Conservation (phyloP, 2,329 filamentous ascomycete species). For the Stagonosporopsis tanaceti region DNA sequence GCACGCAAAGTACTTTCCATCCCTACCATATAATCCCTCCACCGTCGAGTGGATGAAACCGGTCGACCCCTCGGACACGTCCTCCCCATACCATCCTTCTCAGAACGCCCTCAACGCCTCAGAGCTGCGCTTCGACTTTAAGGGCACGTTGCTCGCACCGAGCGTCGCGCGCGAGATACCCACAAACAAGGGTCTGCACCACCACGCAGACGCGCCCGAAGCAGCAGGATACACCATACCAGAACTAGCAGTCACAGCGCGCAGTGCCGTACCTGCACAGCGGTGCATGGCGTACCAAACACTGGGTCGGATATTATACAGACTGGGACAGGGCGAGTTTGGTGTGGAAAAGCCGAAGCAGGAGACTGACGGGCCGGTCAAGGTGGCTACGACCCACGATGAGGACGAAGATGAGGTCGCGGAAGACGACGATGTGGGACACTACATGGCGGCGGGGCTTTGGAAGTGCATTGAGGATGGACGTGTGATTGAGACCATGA, state of each 20-base stretch:
- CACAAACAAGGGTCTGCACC: slow-evolving; percentile 81
- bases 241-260: slow-evolving; percentile 81
- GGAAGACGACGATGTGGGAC: slow-evolving; percentile 48
- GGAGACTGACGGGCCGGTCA: slow-evolving; percentile 58
- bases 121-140: slow-evolving; percentile 88
- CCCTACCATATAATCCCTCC: slow-evolving; percentile 85
- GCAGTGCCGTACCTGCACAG: slow-evolving; percentile 85
- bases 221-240: slow-evolving; percentile 92
- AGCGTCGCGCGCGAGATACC: slow-evolving; percentile 77
- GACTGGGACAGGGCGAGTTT: slow-evolving; percentile 78
- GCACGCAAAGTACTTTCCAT: slow-evolving; percentile 92
- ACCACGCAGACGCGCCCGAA: slow-evolving; percentile 91
- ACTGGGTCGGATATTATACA: slow-evolving; percentile 82
- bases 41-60: slow-evolving; percentile 86
- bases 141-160: slow-evolving; percentile 80
- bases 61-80: slow-evolving; percentile 65
- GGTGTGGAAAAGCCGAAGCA: slow-evolving; percentile 59
- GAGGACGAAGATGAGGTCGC: slow-evolving; percentile 43
- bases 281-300: slow-evolving; percentile 92
- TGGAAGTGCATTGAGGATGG: slow-evolving; percentile 83
- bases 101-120: slow-evolving; percentile 75
- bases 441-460: slow-evolving; percentile 72
- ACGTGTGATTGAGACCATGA: slow-evolving; percentile 76
- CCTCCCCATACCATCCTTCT: slow-evolving; percentile 82
- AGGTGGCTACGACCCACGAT: slow-evolving; percentile 50